Percentiles rank a stretch among this genome's conserved stretches.
phyloP scores from a whole-genome alignment of 345 rosid species.

The Melastoma malabathricum region DNA sequence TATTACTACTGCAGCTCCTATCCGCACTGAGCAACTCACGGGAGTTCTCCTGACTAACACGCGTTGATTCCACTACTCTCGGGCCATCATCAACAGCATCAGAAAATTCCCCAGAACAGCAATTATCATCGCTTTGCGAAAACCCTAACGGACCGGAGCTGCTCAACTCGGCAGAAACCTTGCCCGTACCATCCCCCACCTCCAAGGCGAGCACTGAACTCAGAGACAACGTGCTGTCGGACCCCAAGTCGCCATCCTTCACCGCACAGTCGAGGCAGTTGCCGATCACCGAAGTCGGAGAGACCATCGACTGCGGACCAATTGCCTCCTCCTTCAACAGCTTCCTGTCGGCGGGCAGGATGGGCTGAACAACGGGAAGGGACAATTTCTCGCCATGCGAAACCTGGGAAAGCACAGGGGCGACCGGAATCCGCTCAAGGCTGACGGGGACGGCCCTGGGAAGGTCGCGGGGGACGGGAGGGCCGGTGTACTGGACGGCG shows the following conservation, averaged over 20 bases:
- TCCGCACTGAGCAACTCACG: constrained; percentile 18
- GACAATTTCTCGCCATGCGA: constrained; percentile 37
- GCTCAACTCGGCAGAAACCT: constrained; percentile 51
- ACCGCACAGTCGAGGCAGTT: constrained; percentile 7
- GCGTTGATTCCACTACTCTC: constrained; percentile 19
- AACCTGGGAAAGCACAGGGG: constrained; percentile 74
- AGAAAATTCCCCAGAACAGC: constrained; percentile 40
- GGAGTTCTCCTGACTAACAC: constrained; percentile 23
- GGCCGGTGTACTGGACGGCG: constrained; percentile 79
- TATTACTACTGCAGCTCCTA: constrained; percentile 17
- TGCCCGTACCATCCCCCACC: constrained; percentile 28
- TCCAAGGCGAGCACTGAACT: constrained; percentile 21
- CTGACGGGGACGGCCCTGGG: constrained; percentile 91
- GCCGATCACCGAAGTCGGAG: constrained; percentile 50
- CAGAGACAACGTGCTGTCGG: constrained; percentile 25
- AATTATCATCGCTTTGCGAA: constrained; percentile 14
- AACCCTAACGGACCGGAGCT: constrained; percentile 37
- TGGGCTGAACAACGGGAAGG: constrained; percentile 77
- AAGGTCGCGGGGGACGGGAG: constrained; percentile 63
- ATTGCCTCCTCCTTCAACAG: constrained; percentile 32
- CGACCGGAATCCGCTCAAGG: constrained; percentile 79
- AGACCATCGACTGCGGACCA: constrained; percentile 41
- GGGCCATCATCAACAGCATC: constrained; percentile 13
- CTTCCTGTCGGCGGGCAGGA: constrained; percentile 35
- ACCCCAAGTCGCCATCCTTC: constrained; percentile 11